Base-by-base conservation (phyloP, 176 grass and related monocot genomes). In the Carex pumila region DNA sequence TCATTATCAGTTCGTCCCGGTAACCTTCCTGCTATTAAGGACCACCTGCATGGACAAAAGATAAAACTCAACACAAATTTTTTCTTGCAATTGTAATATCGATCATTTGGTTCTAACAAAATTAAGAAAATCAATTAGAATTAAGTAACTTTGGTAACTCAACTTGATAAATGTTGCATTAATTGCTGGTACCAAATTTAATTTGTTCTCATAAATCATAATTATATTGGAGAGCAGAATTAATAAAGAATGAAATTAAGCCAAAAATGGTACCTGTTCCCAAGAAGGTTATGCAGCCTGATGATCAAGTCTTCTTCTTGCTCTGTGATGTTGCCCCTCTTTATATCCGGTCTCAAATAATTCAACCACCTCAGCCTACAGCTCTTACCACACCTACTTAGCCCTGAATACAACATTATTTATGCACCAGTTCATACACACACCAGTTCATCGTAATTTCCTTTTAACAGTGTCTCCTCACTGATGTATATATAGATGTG, bases 271-370 rank as follows among this genome's bases (percentile, higher is more conserved):
- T 55, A 81, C 79, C 60, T 43, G 79, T 81, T 81, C 2, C 79
- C 79, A 6, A 81, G 79, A 61, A 81, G 79, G 4, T 64, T 81
- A 45, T 81, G 79, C n/a, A 81, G 17, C 60, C 60, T 81, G 39
- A 64, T 34, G 12, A 81, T 81, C 79, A 81, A 64, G 37, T 81
- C 79, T 15, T 81, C 79, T 81, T 81, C 79, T 64, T 81, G 56
- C 30, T 61, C 60, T 25, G 55, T 81, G 58, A 81, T 81, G 34
- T 63, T 81, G 6, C 79, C 79, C 4, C 79, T 81, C 34, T 81
- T 81, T 63, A 81, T 81, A 81, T 39, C 58, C 0, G 79, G 79
- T 36, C 79, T 63, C 79, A 81, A 39, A 64, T 81, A 77, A 56
- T 77, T 77, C 12, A 56, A 55, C 72, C 72, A 77, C 49, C 72